Base-by-base conservation (phyloP, 2,329 filamentous ascomycete genomes). In the Verticillium longisporum region DNA sequence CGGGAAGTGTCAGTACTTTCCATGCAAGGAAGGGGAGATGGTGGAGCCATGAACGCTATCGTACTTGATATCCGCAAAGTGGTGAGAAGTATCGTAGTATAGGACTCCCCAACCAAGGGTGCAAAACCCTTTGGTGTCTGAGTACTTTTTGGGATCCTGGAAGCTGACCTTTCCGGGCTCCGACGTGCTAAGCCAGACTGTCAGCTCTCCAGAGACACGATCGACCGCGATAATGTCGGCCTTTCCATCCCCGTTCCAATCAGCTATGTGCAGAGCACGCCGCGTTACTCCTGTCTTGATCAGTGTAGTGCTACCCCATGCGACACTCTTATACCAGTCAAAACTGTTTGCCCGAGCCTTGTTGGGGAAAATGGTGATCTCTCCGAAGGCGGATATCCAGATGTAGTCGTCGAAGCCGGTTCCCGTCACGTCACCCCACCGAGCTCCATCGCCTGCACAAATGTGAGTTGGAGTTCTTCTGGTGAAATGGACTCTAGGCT, bases 31-130 rank as follows among this genome's bases (percentile, higher is more conserved):
- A 38, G 11, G 11, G 3, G 13, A 38, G 37, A 31, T 4, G 26
- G 5, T 31, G 26, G 26, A 31, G 26, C 26, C 5, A 31, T 31
- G 26, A 31, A 31, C 26, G 26, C 26, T 31, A 11, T 54, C 50
- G n/a, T 18, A 54, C 56, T n/a, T 37, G 15, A 75, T 60, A 56
- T 75, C 73, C 11, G 69, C 72, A 60, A 74, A 72, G 13, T 67
- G 67, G 3, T 71, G 63, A n/a, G 64, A 69, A 5, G 67, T 57
- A 59, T 74, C 72, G 55, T 59, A 62, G 32, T 68, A 60, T 3
- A 66, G 66, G 26, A 68, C 57, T 7, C 70, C 70, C 36, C 66
- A 64, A 9, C 61, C 57, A 59, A 73, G 61, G 2, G 60, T 58
- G 58, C 72, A 73, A 3, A n/a, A n/a, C 2, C 15, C 38, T n/a